Conservation (phyloP, 345 rosid species). For the Gynandropsis gynandra region DNA sequence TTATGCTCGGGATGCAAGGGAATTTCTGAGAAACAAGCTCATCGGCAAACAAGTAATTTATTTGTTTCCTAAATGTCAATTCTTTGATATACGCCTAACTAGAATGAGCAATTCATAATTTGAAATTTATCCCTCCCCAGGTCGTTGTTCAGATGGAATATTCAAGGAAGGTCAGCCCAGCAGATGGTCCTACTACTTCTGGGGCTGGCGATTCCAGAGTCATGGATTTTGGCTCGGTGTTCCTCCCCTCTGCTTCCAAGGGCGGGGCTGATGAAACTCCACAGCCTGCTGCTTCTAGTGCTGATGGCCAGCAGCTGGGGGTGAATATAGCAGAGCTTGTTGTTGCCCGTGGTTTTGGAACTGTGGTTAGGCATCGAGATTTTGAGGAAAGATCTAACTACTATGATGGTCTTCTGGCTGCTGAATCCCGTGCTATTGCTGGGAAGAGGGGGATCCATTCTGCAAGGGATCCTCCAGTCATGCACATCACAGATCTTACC, state of each 20-base stretch:
- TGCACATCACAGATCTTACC: constrained; percentile 76
- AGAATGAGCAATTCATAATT: constrained; percentile 2
- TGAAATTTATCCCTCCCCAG: constrained; percentile 34
- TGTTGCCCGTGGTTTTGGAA: constrained; percentile 72
- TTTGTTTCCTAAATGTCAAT: constrained; percentile 8
- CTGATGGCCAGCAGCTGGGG: constrained; percentile 40
- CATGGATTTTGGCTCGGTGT: constrained; percentile 95
- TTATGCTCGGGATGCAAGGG: constrained; percentile 90
- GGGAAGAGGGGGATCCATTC: constrained; percentile 84
- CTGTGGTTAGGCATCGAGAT: constrained; percentile 78
- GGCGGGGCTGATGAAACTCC: constrained; percentile 51
- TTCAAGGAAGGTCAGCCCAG: constrained; percentile 61
- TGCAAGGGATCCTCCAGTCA: constrained; percentile 65
- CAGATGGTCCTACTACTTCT: constrained; percentile 50
- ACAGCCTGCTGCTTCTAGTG: constrained; percentile 34
- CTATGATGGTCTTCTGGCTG: constrained; percentile 85
- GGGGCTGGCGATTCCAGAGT: constrained; percentile 65
- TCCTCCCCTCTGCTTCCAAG: constrained; percentile 52
- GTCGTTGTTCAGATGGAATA: constrained; percentile 94
- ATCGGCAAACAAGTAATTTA: constrained; percentile 61
- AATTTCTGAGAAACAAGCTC: constrained; percentile 71
- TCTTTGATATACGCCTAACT: not conserved
- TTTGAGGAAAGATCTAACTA: constrained; percentile 95
- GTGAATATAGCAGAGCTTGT: constrained; percentile 74
- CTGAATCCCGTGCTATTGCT: constrained; percentile 76